phyloP scores from a whole-genome alignment of 495 filamentous ascomycete genomes.

The Neurospora sp. region DNA sequence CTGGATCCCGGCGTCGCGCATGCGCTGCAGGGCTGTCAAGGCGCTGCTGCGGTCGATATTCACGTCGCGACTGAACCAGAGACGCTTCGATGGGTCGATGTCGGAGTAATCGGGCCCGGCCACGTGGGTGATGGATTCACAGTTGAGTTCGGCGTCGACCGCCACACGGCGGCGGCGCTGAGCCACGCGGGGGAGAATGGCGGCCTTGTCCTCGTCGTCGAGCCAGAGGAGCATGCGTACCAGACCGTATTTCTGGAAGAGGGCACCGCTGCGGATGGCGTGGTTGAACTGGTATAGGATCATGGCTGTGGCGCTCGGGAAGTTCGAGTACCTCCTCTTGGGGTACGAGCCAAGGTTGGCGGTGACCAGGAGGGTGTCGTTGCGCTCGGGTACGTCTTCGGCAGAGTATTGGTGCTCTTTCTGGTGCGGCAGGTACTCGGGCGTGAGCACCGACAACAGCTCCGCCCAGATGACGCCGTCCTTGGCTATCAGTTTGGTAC shows the following conservation, averaged over 20 bases:
- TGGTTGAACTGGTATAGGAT: slow-evolving; percentile 39
- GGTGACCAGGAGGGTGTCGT: slow-evolving; percentile 58
- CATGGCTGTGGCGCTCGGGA: slow-evolving; percentile 31
- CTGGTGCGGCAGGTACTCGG: slow-evolving; percentile 43
- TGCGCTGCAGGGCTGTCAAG: slow-evolving; percentile 14
- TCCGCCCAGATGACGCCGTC: slow-evolving; percentile 41
- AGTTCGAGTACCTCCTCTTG: slow-evolving; percentile 21
- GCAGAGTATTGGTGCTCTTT: slow-evolving; percentile 8
- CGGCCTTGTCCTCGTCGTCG: slow-evolving; percentile 37
- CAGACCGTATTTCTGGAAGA: slow-evolving; percentile 54
- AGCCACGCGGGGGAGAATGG: slow-evolving; percentile 43
- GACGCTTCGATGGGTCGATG: not conserved
- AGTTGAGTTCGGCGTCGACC: slow-evolving; percentile 46
- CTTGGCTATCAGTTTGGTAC: slow-evolving; percentile 42
- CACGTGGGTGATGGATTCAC: slow-evolving; percentile 37
- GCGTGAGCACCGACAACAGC: slow-evolving; percentile 35
- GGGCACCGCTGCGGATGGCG: slow-evolving; percentile 26
- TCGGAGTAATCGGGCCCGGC: slow-evolving; percentile 20
- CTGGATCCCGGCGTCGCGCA: slow-evolving; percentile 24
- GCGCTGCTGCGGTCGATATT: slow-evolving; percentile 26
- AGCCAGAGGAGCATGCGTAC: slow-evolving; percentile 64
- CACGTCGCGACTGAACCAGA: slow-evolving; percentile 20
- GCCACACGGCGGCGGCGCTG: slow-evolving; percentile 41
- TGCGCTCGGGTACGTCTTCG: slow-evolving; percentile 31
- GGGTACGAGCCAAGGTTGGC: slow-evolving; percentile 44